phyloP scores from a whole-genome alignment of 345 rosid species.

The Bruguiera gymnorhiza region DNA sequence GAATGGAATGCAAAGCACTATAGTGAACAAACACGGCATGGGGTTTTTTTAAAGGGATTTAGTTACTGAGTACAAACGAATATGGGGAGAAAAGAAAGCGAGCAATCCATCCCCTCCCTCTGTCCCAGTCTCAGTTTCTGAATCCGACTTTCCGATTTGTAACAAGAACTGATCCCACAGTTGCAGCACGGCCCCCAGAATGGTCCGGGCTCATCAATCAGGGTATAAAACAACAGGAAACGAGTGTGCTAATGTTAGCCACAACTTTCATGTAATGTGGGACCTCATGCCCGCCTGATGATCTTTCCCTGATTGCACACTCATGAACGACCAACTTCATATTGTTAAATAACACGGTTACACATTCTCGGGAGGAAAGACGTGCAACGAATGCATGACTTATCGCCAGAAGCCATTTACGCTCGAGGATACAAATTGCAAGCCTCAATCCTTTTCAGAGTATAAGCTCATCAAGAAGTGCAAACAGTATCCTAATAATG shows the following conservation, averaged over 20 bases:
- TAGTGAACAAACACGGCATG: not conserved
- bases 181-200: conserved; percentile 66
- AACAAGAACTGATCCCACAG: conserved; percentile 75
- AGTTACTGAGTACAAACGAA: too few species aligned
- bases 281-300: conserved; percentile 68
- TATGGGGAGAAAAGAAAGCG: not conserved
- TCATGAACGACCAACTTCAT: conserved; percentile 86
- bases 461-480: not conserved
- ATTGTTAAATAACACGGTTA: conserved; percentile 35
- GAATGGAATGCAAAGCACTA: too few species aligned
- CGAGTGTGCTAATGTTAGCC: conserved; percentile 10
- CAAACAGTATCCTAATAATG: not conserved
- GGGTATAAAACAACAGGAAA: conserved; percentile 5
- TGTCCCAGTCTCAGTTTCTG: conserved; percentile 67
- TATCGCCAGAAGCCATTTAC: conserved; percentile 40
- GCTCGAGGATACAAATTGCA: conserved; percentile 34
- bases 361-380: conserved; percentile 1
- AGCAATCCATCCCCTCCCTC: conserved; percentile 69
- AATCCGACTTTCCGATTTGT: conserved; percentile 66
- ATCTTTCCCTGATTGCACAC: conserved; percentile 73
- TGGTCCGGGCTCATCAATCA: conserved; percentile 47
- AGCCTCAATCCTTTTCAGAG: not conserved
- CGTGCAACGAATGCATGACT: not conserved
- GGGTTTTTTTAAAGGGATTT: not conserved
- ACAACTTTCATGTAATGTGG: conserved; percentile 63